Evolutionary conservation across 768 basidiomycete species (phyloP).

Genomic region (Suillus placidus): DNA sequence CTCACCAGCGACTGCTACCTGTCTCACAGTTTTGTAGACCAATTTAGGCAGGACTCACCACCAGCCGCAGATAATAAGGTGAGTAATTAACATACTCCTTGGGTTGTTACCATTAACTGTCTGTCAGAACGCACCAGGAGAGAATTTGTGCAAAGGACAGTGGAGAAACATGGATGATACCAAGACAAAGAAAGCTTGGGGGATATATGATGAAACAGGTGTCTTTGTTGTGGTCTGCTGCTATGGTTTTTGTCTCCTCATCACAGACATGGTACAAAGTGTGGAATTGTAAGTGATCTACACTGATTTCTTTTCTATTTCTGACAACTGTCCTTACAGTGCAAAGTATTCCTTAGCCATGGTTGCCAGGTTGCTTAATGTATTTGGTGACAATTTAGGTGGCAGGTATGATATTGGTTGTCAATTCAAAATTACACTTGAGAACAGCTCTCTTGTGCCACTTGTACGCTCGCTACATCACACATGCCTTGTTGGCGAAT

Average conservation of each 20-base stretch:
- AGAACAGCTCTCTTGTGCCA: slow-evolving; percentile 14
- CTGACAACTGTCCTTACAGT: slow-evolving; percentile 7
- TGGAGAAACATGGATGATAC: too few relatives aligned
- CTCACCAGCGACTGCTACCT: too few relatives aligned
- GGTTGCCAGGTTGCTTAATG: slow-evolving; percentile 11
- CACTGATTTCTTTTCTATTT: neutral
- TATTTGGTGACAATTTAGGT: slow-evolving; percentile 8
- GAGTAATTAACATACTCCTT: too few relatives aligned
- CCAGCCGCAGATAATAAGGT: too few relatives aligned
- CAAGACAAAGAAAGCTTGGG: too few relatives aligned
- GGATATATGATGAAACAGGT: too few relatives aligned
- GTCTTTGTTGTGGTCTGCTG: too few relatives aligned
- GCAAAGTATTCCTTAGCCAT: slow-evolving; percentile 23
- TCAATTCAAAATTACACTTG: slow-evolving; percentile 16
- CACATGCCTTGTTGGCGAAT: slow-evolving; percentile 17
- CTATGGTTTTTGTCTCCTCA: neutral
- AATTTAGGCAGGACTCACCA: too few relatives aligned
- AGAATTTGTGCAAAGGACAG: too few relatives aligned
- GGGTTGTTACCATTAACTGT: too few relatives aligned
- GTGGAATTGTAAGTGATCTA: slow-evolving; percentile 25
- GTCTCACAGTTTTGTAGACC: too few relatives aligned
- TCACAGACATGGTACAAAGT: slow-evolving; percentile 25
- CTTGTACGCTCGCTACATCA: slow-evolving; percentile 11
- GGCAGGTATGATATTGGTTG: slow-evolving; percentile 26
- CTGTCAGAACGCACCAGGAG: too few relatives aligned